Conservation (phyloP, 805 yeast species). For the Ogataea methanolica region DNA sequence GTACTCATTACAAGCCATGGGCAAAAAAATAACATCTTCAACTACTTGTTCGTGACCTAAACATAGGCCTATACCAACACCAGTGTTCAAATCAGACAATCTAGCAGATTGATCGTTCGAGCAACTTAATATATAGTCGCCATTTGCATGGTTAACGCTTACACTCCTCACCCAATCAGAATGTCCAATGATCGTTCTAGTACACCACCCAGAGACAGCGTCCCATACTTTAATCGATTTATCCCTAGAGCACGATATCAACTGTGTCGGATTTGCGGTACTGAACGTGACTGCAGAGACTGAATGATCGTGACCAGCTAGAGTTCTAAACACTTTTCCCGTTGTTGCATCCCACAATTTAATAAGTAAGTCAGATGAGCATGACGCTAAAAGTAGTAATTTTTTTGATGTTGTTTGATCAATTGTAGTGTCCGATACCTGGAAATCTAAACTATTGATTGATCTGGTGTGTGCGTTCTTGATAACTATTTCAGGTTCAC, state of each 20-base stretch:
- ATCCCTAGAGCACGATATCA: conserved; percentile 65
- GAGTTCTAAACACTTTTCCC: conserved; percentile 39
- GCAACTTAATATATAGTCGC: conserved; percentile 62
- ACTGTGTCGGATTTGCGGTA: conserved; percentile 36
- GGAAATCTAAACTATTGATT: conserved; percentile 55
- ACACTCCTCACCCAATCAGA: conserved; percentile 83
- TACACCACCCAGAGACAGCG: conserved; percentile 59
- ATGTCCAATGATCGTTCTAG: conserved; percentile 68
- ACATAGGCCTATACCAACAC: conserved; percentile 62
- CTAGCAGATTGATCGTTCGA: conserved; percentile 77
- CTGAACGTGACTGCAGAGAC: conserved; percentile 61
- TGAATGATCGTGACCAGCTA: conserved; percentile 86
- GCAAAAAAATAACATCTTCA: conserved; percentile 68
- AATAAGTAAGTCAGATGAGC: conserved; percentile 49
- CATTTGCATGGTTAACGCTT: conserved; percentile 38
- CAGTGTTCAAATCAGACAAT: conserved; percentile 58
- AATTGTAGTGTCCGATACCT: conserved; percentile 36
- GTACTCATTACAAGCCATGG: conserved; percentile 41
- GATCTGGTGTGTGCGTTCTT: conserved; percentile 70
- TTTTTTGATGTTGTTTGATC: conserved; percentile 3
- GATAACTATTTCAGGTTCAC: conserved; percentile 56
- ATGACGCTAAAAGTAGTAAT: conserved; percentile 40
- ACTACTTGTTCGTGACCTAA: conserved; percentile 82
- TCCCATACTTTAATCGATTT: conserved; percentile 62
- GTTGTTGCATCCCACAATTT: conserved; percentile 63